Evolutionary conservation across 345 rosid genomes (phyloP).

Genomic region (Angophora floribunda): DNA sequence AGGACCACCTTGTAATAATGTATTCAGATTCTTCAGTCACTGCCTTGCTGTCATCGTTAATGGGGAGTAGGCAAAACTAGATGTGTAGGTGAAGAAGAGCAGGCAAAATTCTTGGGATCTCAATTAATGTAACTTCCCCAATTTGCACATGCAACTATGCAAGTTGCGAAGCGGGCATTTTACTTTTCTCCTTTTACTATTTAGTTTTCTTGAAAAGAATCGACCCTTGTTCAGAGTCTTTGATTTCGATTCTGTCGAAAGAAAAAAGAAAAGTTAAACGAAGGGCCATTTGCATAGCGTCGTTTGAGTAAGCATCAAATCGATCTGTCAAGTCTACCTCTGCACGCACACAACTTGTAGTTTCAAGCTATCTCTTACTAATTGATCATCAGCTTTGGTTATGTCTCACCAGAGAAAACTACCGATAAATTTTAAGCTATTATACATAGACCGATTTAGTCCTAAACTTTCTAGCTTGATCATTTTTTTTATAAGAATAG

Average conservation of each 20-base stretch:
- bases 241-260: no score
- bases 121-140: not conserved
- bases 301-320: not conserved
- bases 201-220: not conserved
- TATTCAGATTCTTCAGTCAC: not conserved
- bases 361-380: not conserved
- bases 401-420: not conserved
- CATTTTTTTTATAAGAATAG: no score
- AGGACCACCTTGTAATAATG: not conserved
- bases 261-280: no score
- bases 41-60: not conserved
- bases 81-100: not conserved
- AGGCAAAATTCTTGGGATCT: not conserved
- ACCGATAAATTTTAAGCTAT: no score
- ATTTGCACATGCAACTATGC: not conserved
- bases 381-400: not conserved
- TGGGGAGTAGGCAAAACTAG: not conserved
- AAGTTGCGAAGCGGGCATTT: not conserved
- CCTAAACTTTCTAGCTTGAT: no score
- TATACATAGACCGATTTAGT: accelerated
- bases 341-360: not conserved
- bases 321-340: not conserved
- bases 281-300: no score
- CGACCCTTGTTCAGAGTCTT: not conserved
- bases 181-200: no score